Percentiles rank a stretch among this genome's conserved stretches.
phyloP scores from a whole-genome alignment of 495 filamentous ascomycete genomes.

The Physcia stellaris region DNA sequence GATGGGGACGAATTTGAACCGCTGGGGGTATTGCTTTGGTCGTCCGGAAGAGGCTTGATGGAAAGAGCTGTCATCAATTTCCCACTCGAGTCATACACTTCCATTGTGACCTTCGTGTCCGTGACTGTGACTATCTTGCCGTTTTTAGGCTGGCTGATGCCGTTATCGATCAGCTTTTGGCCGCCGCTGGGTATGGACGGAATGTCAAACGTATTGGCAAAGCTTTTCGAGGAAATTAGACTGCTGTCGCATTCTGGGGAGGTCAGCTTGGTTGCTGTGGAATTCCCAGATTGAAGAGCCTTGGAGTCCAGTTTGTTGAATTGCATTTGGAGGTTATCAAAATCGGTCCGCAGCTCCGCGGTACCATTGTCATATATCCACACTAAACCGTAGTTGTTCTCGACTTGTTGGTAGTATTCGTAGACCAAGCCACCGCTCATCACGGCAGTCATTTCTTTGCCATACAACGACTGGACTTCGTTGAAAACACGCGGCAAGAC shows the following conservation, averaged over 20 bases:
- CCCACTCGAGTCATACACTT: constrained; percentile 42
- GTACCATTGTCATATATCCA: constrained; percentile 49
- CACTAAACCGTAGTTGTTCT: constrained; percentile 71
- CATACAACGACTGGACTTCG: constrained; percentile 71
- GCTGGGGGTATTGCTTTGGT: constrained; percentile 40
- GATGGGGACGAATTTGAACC: constrained; percentile 22
- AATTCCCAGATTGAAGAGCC: constrained; percentile 43
- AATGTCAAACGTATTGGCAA: constrained; percentile 65
- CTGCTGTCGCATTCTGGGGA: constrained; percentile 44
- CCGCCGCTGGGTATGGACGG: constrained; percentile 41
- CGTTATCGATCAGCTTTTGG: constrained; percentile 37
- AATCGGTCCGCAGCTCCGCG: constrained; percentile 55
- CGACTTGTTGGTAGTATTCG: constrained; percentile 63
- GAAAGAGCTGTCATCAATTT: constrained; percentile 35
- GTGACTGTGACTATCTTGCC: constrained; percentile 47
- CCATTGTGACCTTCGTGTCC: constrained; percentile 33
- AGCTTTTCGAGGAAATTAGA: constrained; percentile 48
- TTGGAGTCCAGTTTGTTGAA: constrained; percentile 59
- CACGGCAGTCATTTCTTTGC: constrained; percentile 58
- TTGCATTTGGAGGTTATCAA: constrained; percentile 58
- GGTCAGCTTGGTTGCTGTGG: constrained; percentile 33
- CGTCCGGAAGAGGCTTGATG: constrained; percentile 36
- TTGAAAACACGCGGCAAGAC: constrained; percentile 66
- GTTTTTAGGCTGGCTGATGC: constrained; percentile 33
- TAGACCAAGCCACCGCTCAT: constrained; percentile 86